Base-by-base conservation (phyloP, 164 flowering plant genomes). In the Saururus chinensis region DNA sequence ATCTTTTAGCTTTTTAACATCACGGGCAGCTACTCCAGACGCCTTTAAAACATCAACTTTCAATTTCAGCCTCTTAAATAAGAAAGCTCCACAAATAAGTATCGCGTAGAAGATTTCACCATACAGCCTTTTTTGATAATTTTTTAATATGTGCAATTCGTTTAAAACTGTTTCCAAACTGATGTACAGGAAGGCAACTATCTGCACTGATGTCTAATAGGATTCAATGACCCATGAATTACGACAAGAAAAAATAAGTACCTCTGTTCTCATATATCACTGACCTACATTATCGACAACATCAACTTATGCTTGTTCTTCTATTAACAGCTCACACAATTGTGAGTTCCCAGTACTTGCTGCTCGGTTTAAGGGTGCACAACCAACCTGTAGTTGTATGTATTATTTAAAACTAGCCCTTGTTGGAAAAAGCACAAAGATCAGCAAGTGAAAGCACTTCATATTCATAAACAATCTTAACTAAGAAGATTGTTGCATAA, bases 251-350 rank as follows among this genome's bases (percentile, higher is more conserved):
- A 45, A 45, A 17, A 45, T 7, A 45, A 51, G 60, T 74, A 90
- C 99, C 84, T 91, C 76, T 84, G 80, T 88, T 81, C 2, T 79
- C 5, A 69, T 85, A 87, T 66, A 88, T 76, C 45, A 95, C 96
- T 42, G 88, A 37, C 91, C 96, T 7, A 83, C 80, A 76, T 59
- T 85, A 75, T 95, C 97, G 56, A 70, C 71, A 56, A 84, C 86
- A 78, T 95, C 99, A 71, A 95, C 71, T 37, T 88, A 95, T 49
- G 95, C 96, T 62, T 97, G 97, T 80, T 95, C 99, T 78, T 90
- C 97, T 30, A 95, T 85, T 63, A 95, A 64, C 51, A 85, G 70
- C 68, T 90, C 99, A 79, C 92, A 95, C 66, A 88, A 40, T 51
- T 81, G 77, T 40, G 83, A 71, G 37, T 88, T 84, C 56, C 93